Conservation (phyloP, 805 yeast genomes). For the Yamadazyma nakazawae region DNA sequence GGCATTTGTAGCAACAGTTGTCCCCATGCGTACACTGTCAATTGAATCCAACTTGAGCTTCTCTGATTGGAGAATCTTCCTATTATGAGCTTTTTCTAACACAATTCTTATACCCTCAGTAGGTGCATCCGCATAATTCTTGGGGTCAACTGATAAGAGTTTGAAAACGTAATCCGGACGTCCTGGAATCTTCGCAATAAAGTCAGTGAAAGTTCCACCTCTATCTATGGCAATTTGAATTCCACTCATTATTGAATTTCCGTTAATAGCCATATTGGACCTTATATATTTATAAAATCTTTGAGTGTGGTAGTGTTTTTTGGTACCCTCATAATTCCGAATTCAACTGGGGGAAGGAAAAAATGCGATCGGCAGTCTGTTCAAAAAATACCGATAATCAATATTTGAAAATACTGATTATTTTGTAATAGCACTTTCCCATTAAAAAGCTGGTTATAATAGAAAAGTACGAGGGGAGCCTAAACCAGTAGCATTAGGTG, state of each 20-base stretch:
- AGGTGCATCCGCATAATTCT: constrained; percentile 86
- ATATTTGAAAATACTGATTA: not conserved
- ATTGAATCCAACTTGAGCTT: constrained; percentile 59
- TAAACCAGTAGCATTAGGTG: too few relatives aligned
- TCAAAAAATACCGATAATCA: not conserved
- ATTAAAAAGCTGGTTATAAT: constrained; percentile 43
- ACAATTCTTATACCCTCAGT: constrained; percentile 85
- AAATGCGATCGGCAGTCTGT: constrained; percentile 7
- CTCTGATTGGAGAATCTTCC: constrained; percentile 42
- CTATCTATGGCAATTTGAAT: constrained; percentile 33
- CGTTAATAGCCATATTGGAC: not conserved
- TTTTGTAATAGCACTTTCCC: too few relatives aligned
- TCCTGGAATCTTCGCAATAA: constrained; percentile 47
- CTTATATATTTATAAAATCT: too few relatives aligned
- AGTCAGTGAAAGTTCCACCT: constrained; percentile 93
- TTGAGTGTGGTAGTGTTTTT: too few relatives aligned
- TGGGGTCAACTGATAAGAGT: constrained; percentile 83
- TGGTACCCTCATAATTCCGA: too few relatives aligned
- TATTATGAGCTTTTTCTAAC: constrained; percentile 56
- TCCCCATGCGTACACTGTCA: constrained; percentile 79
- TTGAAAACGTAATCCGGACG: constrained; percentile 68
- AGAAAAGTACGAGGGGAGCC: constrained; percentile 37
- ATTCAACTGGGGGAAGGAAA: not conserved
- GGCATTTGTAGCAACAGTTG: constrained; percentile 96
- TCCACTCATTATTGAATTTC: constrained; percentile 11